A percentile compares a stretch with the other conserved stretches of the same genome.
These are phyloP conservation scores for Diddensiella transvaalensis DNA, from an alignment of 805 yeast genomes.

Conservation along the genomic window DNA sequence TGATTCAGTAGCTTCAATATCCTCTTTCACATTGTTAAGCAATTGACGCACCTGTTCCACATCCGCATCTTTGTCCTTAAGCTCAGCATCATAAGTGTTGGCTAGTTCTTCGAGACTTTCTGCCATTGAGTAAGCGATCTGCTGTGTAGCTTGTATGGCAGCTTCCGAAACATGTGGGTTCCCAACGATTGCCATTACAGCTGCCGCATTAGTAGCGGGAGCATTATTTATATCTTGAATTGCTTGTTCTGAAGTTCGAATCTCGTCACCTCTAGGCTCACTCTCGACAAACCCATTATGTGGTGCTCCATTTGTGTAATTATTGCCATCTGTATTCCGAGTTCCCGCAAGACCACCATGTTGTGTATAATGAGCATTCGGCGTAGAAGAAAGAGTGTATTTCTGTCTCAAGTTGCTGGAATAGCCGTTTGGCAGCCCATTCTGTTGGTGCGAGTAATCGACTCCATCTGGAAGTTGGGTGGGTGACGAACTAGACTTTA, in stretches of 20 bases:
- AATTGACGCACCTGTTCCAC: slow-evolving; percentile 45
- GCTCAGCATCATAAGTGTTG: slow-evolving; percentile 50
- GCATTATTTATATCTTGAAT: not conserved
- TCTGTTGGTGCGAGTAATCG: slow-evolving; percentile 1
- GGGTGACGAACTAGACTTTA: slow-evolving; percentile 26
- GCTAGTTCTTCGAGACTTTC: slow-evolving; percentile 37
- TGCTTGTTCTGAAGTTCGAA: not conserved
- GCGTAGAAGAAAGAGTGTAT: slow-evolving; percentile 5
- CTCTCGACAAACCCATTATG: slow-evolving; percentile 2
- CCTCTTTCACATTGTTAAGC: slow-evolving; percentile 39
- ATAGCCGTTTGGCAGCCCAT: slow-evolving; percentile 1
- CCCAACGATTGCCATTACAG: slow-evolving; percentile 9
- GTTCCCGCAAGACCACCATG: not conserved
- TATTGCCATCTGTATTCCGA: not conserved
- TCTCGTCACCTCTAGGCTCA: not conserved
- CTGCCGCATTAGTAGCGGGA: not conserved
- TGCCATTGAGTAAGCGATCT: slow-evolving; percentile 36
- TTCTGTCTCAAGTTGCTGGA: not conserved
- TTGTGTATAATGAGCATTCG: slow-evolving; percentile 4
- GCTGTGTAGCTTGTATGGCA: slow-evolving; percentile 51
- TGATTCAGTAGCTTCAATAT: slow-evolving; percentile 36
- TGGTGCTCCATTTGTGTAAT: not conserved
- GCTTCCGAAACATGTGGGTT: slow-evolving; percentile 49
- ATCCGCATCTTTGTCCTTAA: slow-evolving; percentile 53
- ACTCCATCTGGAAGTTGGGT: slow-evolving; percentile 10